Conservation (phyloP, 441 rosid genomes). For the Breynia disticha region DNA sequence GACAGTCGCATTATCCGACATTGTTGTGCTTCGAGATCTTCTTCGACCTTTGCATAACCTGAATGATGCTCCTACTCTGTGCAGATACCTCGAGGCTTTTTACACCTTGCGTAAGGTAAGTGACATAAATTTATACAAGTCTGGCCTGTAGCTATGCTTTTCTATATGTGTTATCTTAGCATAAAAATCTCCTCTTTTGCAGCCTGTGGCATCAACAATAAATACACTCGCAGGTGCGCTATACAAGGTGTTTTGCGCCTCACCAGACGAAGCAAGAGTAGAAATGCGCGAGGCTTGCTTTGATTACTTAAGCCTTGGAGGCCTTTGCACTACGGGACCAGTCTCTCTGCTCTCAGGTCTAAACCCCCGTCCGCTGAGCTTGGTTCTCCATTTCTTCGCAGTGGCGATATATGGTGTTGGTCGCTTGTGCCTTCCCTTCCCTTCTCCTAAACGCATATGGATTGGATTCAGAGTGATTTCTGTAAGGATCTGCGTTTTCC, state of each 20-base stretch:
- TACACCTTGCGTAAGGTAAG: conserved; percentile 82
- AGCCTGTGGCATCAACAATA: conserved; percentile 83
- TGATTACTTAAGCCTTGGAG: conserved; percentile 75
- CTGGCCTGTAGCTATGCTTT: not conserved
- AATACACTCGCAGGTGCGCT: conserved; percentile 78
- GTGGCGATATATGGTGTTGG: conserved; percentile 78
- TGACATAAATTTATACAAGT: not conserved
- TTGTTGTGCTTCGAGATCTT: conserved; percentile 65
- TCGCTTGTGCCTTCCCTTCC: conserved; percentile 69
- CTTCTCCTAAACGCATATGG: conserved; percentile 71
- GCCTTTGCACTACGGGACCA: conserved; percentile 58
- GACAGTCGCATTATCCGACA: conserved; percentile 87
- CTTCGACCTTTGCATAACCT: conserved; percentile 61
- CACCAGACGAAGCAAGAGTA: conserved; percentile 58
- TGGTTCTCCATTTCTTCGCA: conserved; percentile 76
- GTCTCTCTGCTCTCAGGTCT: conserved; percentile 67
- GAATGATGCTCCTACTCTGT: conserved; percentile 49
- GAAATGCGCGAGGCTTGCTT: conserved; percentile 85
- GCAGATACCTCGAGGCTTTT: conserved; percentile 82
- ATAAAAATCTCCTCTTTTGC: conserved; percentile 14
- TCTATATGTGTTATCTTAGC: not conserved
- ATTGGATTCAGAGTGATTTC: conserved; percentile 61
- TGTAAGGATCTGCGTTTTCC: conserved; percentile 22
- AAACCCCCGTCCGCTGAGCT: conserved; percentile 63
- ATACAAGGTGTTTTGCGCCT: conserved; percentile 71